phyloP scores from a whole-genome alignment of 2,329 filamentous ascomycete species.

The Claviceps sp. region DNA sequence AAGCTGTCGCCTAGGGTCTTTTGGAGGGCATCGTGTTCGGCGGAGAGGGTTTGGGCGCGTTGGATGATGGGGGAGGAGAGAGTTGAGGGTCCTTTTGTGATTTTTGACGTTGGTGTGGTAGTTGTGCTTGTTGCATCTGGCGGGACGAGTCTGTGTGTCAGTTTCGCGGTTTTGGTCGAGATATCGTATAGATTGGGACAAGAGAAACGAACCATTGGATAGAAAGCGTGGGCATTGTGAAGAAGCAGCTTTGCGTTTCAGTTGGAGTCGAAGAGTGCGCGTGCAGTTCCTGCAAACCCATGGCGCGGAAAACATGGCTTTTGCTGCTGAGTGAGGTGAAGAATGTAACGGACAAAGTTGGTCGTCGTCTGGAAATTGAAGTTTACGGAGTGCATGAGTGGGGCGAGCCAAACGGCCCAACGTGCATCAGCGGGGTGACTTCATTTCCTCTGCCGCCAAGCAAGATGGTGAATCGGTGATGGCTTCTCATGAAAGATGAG shows the following conservation, averaged over 20 bases:
- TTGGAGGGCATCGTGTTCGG: constrained; percentile 44
- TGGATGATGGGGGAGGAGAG: constrained; percentile 44
- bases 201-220: constrained; percentile 16
- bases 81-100: constrained; percentile 9
- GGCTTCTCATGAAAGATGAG: too few relatives aligned
- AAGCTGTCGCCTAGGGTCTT: constrained; percentile 38
- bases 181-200: neutral
- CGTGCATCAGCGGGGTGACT: too few relatives aligned
- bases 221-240: constrained; percentile 18
- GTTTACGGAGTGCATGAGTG: neutral
- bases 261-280: constrained; percentile 13
- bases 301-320: constrained; percentile 19
- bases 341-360: neutral
- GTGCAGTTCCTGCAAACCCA: constrained; percentile 25
- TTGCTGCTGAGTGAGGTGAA: neutral
- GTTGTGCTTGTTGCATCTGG: neutral
- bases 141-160: neutral
- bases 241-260: constrained; percentile 12
- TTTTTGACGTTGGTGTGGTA: neutral
- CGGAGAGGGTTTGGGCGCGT: constrained; percentile 43
- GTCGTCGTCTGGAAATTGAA: neutral
- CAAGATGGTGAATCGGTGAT: too few relatives aligned
- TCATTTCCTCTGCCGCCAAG: too few relatives aligned
- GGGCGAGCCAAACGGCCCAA: neutral
- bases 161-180: neutral